Conservation (phyloP, 139 green algal species). For the Astrephomene gubernaculifera region DNA sequence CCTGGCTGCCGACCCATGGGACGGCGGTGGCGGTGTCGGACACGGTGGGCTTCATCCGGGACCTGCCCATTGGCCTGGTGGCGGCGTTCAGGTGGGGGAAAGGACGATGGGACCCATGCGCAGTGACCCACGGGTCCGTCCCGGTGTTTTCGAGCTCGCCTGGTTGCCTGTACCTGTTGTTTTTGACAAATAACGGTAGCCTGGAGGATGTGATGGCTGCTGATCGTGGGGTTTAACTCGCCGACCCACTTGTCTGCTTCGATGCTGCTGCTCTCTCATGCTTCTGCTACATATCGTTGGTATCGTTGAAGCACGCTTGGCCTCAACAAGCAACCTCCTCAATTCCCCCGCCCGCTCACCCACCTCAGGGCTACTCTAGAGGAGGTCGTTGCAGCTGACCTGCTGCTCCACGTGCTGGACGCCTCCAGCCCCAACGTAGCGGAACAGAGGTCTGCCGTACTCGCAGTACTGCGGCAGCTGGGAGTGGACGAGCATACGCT, state of each 20-base stretch:
- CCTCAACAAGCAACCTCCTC: too few relatives aligned
- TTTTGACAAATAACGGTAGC: too few relatives aligned
- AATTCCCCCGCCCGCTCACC: neutral
- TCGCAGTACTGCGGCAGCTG: constrained; percentile 56
- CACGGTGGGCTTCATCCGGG: constrained; percentile 83
- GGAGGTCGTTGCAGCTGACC: constrained; percentile 70
- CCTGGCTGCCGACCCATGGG: constrained; percentile 60
- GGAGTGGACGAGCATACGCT: constrained; percentile 26
- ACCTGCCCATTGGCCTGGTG: constrained; percentile 76
- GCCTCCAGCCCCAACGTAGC: constrained; percentile 52
- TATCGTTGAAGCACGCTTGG: too few relatives aligned
- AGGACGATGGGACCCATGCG: too few relatives aligned
- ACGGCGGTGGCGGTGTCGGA: constrained; percentile 18
- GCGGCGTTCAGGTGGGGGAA: constrained; percentile 73
- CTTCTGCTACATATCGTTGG: too few relatives aligned
- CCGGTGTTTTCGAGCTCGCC: too few relatives aligned
- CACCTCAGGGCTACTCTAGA: constrained; percentile 70
- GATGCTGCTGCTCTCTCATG: too few relatives aligned
- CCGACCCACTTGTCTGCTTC: too few relatives aligned
- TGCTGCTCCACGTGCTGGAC: constrained; percentile 84
- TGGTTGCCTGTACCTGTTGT: too few relatives aligned
- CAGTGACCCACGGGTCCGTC: too few relatives aligned
- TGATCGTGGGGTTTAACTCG: too few relatives aligned
- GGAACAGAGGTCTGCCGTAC: constrained; percentile 66
- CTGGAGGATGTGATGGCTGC: too few relatives aligned